These are phyloP conservation scores for Amanita rubescens DNA, from an alignment of 768 basidiomycete genomes.

Conservation along the genomic window DNA sequence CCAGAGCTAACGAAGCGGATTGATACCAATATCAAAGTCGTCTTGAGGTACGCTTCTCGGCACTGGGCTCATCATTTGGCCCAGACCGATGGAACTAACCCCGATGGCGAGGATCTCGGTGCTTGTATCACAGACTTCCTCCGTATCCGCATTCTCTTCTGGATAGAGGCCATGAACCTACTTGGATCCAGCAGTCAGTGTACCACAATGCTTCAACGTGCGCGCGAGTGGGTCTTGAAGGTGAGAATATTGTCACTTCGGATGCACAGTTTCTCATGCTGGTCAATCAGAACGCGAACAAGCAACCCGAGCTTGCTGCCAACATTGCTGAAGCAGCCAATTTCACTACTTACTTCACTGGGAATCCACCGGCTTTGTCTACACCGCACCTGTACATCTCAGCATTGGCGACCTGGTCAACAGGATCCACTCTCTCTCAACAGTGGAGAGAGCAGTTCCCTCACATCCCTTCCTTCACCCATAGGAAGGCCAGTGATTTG, in stretches of 20 bases:
- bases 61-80: background rate
- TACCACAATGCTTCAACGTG: no score
- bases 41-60: background rate
- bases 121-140: no score
- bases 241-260: background rate
- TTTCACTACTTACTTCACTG: background rate
- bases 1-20: background rate
- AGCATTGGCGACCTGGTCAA: constrained; percentile 16
- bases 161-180: no score
- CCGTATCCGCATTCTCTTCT: no score
- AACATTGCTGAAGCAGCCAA: constrained; percentile 9
- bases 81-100: background rate
- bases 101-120: constrained; percentile 1
- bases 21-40: background rate
- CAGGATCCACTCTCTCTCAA: background rate
- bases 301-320: background rate
- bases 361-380: constrained; percentile 10
- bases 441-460: background rate
- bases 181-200: no score
- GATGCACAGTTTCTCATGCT: background rate
- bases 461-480: background rate
- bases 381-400: constrained; percentile 21
- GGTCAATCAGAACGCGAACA: background rate
- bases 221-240: background rate
- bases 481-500: background rate